phyloP scores from a whole-genome alignment of 257 asterid genomes.

The Przewalskia tangutica region DNA sequence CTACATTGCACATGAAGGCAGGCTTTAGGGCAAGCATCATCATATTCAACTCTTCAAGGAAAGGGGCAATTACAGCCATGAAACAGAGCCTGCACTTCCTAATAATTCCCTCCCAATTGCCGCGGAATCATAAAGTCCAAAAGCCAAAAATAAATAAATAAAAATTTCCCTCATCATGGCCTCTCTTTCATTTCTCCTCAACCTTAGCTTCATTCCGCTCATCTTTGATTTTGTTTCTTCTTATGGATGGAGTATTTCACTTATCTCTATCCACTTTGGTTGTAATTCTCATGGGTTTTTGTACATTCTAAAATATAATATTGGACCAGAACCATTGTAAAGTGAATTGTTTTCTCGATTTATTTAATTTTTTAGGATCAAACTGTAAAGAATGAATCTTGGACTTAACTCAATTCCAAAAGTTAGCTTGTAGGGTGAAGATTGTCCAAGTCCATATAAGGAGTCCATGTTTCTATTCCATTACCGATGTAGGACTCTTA shows the following conservation, averaged over 20 bases:
- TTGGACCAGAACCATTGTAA: background rate
- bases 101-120: background rate
- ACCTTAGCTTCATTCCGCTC: background rate
- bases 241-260: background rate
- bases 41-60: constrained; percentile 57
- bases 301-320: background rate
- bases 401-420: too few relatives aligned
- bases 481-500: too few relatives aligned
- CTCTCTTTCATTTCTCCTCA: constrained; percentile 2
- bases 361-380: background rate
- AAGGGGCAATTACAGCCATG: constrained; percentile 52
- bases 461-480: too few relatives aligned
- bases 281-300: background rate
- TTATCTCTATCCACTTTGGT: background rate
- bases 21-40: constrained; percentile 75
- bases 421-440: too few relatives aligned
- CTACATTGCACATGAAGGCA: constrained; percentile 59
- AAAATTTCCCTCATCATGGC: background rate
- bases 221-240: background rate
- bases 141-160: background rate
- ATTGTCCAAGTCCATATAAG: too few relatives aligned
- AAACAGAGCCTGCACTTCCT: constrained; percentile 1
- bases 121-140: constrained; percentile 2
- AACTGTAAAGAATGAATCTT: too few relatives aligned
- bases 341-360: background rate